These are phyloP conservation scores for Macrophomina pseudophaseolina DNA, from an alignment of 2,329 filamentous ascomycete genomes.

Conservation along the genomic window DNA sequence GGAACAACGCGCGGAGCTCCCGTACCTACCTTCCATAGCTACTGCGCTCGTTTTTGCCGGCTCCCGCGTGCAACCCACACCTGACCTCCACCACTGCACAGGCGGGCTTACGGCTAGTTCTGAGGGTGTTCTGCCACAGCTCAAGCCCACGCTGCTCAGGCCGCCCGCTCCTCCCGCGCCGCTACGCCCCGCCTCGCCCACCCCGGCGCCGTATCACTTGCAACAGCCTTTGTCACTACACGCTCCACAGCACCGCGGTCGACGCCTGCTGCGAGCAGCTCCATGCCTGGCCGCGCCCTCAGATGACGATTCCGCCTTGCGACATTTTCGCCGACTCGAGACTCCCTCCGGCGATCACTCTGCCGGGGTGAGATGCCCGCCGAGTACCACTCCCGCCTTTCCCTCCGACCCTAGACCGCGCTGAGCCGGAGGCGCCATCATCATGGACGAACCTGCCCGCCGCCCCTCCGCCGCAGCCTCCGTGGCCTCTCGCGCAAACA, in stretches of 20 bases:
- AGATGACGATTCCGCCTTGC: slow-evolving; percentile 17
- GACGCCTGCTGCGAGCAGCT: slow-evolving; percentile 1
- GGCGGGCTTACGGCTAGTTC: slow-evolving; percentile 8
- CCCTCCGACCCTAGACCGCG: slow-evolving; percentile 33
- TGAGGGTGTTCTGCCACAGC: slow-evolving; percentile 15
- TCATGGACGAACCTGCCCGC: slow-evolving; percentile 41
- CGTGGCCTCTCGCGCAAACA: slow-evolving; percentile 44
- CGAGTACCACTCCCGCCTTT: slow-evolving; percentile 31
- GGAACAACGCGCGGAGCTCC: slow-evolving; percentile 12
- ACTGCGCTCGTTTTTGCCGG: slow-evolving; percentile 4
- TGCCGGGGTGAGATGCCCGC: slow-evolving; percentile 33
- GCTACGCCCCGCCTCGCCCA: slow-evolving; percentile 21
- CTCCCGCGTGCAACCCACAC: slow-evolving; percentile 18
- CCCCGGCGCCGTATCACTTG: slow-evolving; percentile 19
- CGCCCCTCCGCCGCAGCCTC: slow-evolving; percentile 46
- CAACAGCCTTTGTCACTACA: slow-evolving; percentile 8
- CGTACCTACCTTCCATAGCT: slow-evolving; percentile 1
- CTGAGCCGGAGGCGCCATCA: slow-evolving; percentile 38
- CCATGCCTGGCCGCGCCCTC: slow-evolving; percentile 19
- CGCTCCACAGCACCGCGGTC: slow-evolving; percentile 7
- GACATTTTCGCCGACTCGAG: slow-evolving; percentile 15
- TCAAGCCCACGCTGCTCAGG: slow-evolving; percentile 6
- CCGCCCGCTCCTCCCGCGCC: slow-evolving; percentile 16
- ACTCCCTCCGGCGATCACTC: slow-evolving; percentile 18
- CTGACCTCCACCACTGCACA: slow-evolving; percentile 12